Evolutionary conservation across 2,329 filamentous ascomycete genomes (phyloP), one percentile per base, ranked within the genome.

Genomic region (Ophiostoma piceae): DNA sequence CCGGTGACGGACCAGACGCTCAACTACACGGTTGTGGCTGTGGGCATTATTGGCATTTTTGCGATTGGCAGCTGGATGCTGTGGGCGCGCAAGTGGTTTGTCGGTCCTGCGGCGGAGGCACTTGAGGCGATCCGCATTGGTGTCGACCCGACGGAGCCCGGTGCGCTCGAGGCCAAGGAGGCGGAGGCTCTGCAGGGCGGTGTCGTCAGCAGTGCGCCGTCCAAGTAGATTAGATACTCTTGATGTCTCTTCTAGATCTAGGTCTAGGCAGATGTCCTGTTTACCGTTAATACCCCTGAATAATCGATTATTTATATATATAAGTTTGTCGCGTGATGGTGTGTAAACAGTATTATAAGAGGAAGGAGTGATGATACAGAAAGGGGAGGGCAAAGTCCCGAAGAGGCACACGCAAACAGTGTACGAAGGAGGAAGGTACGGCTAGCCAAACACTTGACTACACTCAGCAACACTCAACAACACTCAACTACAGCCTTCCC

Each of bases 1-100:
- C 85, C 85, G 0, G 84, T 87, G 1, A 82, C 82, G 0, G 79
- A 78, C n/a, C 80, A 87, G 77, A 86, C 84, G 3, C 75, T 88
- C 29, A 88, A 88, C 73, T 88, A 88, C 74, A 86, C 85, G 0
- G 82, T 84, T 0, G 85, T 87, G 0, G 85, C 85, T 0, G 85
- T 88, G 3, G 85, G 84, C 0, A 86, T 87, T 69, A 83, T 87
- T 65, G 79, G 79, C 0, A 73, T 85, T 1, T 82, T 82, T 47
- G 78, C 81, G 1, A 77, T 84, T 26, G 78, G 76, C 0, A 80
- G 78, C 16, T 88, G 85, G 85, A 62, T 85, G 1, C 1, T 85
- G 1, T 85, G 82, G 80, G 85, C 85, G 1, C 77, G 78, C 43
- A 80, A 77, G 62, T 87, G 84, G 85, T 87, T 87, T 71, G 83